These are phyloP conservation scores for Fusarium agapanthi DNA, from an alignment of 2,329 filamentous ascomycete species.

Conservation along the genomic window DNA sequence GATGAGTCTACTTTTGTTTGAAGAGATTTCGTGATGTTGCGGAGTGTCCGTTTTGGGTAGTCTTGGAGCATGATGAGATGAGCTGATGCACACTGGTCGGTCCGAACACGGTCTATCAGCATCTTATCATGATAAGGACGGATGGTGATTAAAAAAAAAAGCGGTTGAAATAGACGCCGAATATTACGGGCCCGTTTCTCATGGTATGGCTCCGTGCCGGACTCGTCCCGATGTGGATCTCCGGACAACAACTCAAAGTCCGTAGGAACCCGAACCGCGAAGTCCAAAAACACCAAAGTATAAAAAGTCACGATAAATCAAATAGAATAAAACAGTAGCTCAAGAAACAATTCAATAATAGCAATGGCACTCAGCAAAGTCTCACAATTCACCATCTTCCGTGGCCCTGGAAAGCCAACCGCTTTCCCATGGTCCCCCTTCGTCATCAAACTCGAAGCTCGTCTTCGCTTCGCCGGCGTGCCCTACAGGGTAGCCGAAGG, in stretches of 20 bases:
- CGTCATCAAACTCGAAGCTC: slow-evolving; percentile 69
- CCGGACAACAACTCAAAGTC: slow-evolving; percentile 11
- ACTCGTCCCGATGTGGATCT: slow-evolving; percentile 4
- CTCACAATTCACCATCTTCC: slow-evolving; percentile 51
- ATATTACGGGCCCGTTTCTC: neutral
- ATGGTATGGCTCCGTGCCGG: neutral
- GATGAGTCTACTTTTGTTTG: neutral
- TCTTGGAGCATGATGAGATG: neutral
- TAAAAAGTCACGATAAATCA: neutral
- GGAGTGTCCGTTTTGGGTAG: slow-evolving; percentile 14
- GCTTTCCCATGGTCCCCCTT: slow-evolving; percentile 67
- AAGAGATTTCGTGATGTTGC: neutral
- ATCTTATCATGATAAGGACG: neutral
- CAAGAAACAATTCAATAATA: too few relatives aligned
- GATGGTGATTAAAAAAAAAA: neutral
- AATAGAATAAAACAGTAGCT: neutral
- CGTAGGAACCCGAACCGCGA: neutral
- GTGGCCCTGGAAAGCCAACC: slow-evolving; percentile 55
- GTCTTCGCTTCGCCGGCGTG: slow-evolving; percentile 62
- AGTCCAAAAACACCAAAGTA: neutral
- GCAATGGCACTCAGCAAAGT: neutral
- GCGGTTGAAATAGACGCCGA: neutral
- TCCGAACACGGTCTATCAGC: neutral
- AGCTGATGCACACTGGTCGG: neutral
- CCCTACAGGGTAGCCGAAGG: slow-evolving; percentile 57